Evolutionary conservation across 1,284 basidiomycete species (phyloP), one percentile per base, ranked within the genome.

Genomic region (Exsudoporus floridanus): DNA sequence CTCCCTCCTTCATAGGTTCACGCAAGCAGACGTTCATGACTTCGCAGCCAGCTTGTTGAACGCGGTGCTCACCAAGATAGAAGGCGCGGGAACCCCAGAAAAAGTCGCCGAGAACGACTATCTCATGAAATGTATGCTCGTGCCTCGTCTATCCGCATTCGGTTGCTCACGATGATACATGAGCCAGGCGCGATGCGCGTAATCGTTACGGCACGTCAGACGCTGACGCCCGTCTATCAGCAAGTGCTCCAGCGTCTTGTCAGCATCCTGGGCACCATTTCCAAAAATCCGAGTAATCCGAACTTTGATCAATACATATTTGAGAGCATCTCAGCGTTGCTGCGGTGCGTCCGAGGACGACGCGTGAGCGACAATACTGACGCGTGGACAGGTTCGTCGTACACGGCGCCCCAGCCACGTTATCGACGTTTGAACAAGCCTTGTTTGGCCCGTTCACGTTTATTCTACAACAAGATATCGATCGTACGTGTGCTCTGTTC

Each of bases 51-150:
- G 80, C 42, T 80, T 98, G 53, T 73, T 99, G 35, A 79, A 87
- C 65, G 87, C 87, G 3, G 75, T 98, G 4, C 81, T 99, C 60
- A 72, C 74, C 38, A 94, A 91, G 69, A 90, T 98, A 48, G 90
- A 94, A 68, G 75, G 78, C 36, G 90, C 86, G n/a, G 79, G 79
- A 0, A 90, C 92, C 1, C 88, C 96, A 0, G 92, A 98, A 69
- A 97, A 97, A 76, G 83, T 98, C 27, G 93, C 97, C 0, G 95
- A 98, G 70, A 99, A 99, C 66, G 96, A 99, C 70, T 92, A 97
- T 72, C 75, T 98, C 49, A 98, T 98, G 93, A 95, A 94, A 77
- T 97, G 96, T 93, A 60, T 45, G 86, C 70, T 21, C 19, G 27
- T 36, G 21, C 21, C 28, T 13, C 10, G 18, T 21, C 35, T 18